Evolutionary conservation across 352 stramenopile genomes (phyloP).

Genomic region (Globisporangium sylvaticum): DNA sequence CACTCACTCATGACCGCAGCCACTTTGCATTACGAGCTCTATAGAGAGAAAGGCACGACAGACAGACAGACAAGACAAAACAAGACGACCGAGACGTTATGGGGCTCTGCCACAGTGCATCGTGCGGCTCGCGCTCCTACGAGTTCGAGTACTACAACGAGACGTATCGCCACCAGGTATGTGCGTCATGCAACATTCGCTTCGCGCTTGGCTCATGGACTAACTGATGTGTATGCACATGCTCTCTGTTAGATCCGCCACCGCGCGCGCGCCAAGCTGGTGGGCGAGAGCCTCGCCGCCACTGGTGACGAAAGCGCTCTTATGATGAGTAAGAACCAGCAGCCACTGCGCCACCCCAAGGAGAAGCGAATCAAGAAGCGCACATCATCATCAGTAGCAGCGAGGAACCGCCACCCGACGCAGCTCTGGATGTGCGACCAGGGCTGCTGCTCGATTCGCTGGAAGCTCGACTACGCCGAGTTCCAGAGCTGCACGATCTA

Average conservation of each 20-base stretch:
- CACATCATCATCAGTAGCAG: neutral
- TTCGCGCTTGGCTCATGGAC: neutral
- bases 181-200: neutral
- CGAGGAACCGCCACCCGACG: constrained; percentile 5
- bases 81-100: constrained; percentile 22
- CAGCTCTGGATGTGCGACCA: constrained; percentile 61
- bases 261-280: constrained; percentile 15
- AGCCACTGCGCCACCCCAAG: neutral
- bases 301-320: neutral
- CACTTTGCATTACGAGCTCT: neutral
- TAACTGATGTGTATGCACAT: constrained; percentile 12
- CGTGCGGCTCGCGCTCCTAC: constrained; percentile 34
- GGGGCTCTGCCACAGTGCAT: constrained; percentile 54
- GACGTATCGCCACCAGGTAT: constrained; percentile 37
- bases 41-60: neutral
- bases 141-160: constrained; percentile 71
- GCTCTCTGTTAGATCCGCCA: constrained; percentile 8
- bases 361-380: constrained; percentile 12
- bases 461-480: constrained; percentile 76
- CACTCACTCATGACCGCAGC: neutral
- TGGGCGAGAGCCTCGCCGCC: constrained; percentile 11
- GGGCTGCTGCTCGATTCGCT: constrained; percentile 68
- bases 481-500: constrained; percentile 67
- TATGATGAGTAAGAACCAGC: neutral
- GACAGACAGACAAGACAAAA: constrained; percentile 1